These are phyloP conservation scores for Penicillium sp. DNA, from an alignment of 2,329 filamentous ascomycete species.

Conservation along the genomic window DNA sequence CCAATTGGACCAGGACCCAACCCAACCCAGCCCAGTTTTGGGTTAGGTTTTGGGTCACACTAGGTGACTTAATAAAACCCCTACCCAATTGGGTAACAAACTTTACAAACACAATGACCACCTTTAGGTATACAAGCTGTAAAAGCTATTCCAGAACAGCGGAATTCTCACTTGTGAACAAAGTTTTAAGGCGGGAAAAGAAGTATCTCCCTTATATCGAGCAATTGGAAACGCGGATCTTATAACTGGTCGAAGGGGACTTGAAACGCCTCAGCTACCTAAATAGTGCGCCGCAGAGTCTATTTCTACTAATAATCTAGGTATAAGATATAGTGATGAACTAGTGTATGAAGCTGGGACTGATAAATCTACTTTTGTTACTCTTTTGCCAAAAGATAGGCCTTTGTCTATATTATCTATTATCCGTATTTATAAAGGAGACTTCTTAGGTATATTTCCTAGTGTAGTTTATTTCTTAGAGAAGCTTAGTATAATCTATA, in stretches of 20 bases:
- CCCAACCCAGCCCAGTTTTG: too few species aligned
- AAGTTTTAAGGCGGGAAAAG: conserved; percentile 15
- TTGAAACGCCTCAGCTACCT: conserved; percentile 9
- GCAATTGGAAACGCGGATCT: conserved; percentile 18
- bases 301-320: background rate
- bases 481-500: conserved; percentile 2
- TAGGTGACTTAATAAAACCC: too few species aligned
- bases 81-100: too few species aligned
- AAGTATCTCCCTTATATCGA: conserved; percentile 16
- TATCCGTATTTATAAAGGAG: conserved; percentile 8
- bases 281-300: background rate
- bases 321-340: background rate
- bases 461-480: conserved; percentile 9
- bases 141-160: conserved; percentile 10
- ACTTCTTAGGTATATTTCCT: conserved; percentile 13
- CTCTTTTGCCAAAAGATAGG: conserved; percentile 8
- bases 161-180: conserved; percentile 16
- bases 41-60: too few species aligned
- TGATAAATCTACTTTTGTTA: conserved; percentile 20
- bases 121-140: too few species aligned
- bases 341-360: conserved; percentile 3
- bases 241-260: conserved; percentile 9
- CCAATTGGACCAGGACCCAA: too few species aligned
- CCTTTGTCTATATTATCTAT: conserved; percentile 12
- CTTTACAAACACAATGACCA: too few species aligned